Evolutionary conservation across 2,329 filamentous ascomycete species (phyloP), one percentile per base, ranked within the genome.

Genomic region (Trichoderma sp.): DNA sequence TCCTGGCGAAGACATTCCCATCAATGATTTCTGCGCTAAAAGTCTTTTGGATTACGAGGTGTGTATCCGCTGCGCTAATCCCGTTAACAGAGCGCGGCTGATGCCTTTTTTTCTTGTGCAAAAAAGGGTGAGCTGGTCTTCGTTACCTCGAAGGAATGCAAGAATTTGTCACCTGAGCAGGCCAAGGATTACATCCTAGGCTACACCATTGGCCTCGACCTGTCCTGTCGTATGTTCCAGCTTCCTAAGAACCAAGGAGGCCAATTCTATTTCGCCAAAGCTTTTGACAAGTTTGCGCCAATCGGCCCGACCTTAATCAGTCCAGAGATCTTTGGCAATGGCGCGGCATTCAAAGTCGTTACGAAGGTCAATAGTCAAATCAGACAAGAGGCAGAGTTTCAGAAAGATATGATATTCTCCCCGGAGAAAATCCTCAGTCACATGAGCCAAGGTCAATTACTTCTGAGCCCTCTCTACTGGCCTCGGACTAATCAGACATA

Each of bases 151-250:
- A 42, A 42, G 39, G 39, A 42, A 42, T 42, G 39, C n/a, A 42
- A 42, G 9, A 9, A 42, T 42, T 42, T 42, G 39, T 42, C 39
- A 8, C 39, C 39, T 9, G 9, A 42, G 39, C 17, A 86, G 29
- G 83, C 83, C 4, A 70, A 82, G 12, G 77, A 82, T 37, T 85
- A 86, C 70, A 79, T 88, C 2, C 80, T 88, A 2, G 86, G 86
- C 53, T 89, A 88, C 70, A 86, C 84, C 0, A 81, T 82, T 37
- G 83, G 83, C 37, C 88, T 88, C 73, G 84, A 86, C 69, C 71
- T 86, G 15, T 82, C 83, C 2, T 82, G 83, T 0, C 75, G 84
- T 3, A 80, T 84, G 68, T 77, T 79, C 39, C 84, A 87, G 72
- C 80, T 85, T 67, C 84, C 85, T 0, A 72, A 69, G 4, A 70